These are phyloP conservation scores for Narthecium ossifragum DNA, from an alignment of 106 monocot genomes.

Conservation along the genomic window DNA sequence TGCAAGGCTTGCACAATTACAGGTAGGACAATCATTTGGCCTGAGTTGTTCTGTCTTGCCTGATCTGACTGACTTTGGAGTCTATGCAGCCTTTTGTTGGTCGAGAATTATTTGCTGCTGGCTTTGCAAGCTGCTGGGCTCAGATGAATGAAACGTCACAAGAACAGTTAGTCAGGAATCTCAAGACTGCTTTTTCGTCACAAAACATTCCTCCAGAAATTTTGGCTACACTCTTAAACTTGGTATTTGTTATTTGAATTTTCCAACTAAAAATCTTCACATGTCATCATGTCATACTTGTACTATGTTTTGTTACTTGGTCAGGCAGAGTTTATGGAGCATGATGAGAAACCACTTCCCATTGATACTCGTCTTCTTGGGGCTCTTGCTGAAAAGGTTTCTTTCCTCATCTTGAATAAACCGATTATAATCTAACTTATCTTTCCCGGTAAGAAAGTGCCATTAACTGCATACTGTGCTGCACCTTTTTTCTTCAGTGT, in stretches of 20 bases:
- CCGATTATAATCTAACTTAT: background rate
- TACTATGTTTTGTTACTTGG: constrained; percentile 10
- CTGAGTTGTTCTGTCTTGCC: background rate
- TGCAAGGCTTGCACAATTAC: constrained; percentile 93
- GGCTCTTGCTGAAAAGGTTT: constrained; percentile 97
- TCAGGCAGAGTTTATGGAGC: constrained; percentile 99
- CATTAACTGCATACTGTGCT: background rate
- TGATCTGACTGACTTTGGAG: constrained; percentile 12
- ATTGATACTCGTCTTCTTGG: constrained; percentile 98
- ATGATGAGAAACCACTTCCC: constrained; percentile 99
- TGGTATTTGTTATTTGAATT: constrained; percentile 33
- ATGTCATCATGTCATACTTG: background rate
- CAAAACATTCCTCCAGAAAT: constrained; percentile 99
- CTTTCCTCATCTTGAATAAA: background rate
- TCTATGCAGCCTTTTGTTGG: constrained; percentile 93
- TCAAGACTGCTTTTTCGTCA: constrained; percentile 95
- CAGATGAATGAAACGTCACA: constrained; percentile 91
- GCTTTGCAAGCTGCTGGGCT: constrained; percentile 98
- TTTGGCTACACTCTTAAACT: constrained; percentile 83
- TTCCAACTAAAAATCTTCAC: background rate
- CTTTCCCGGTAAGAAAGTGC: background rate
- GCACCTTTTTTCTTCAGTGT: constrained; percentile 40
- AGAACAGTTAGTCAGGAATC: constrained; percentile 88
- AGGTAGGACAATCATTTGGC: constrained; percentile 35
- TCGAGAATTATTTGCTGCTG: constrained; percentile 95